A percentile compares a stretch with the other conserved stretches of the same genome.
Conservation (phyloP, 306 rosid genomes). For the Vicia sativa region DNA sequence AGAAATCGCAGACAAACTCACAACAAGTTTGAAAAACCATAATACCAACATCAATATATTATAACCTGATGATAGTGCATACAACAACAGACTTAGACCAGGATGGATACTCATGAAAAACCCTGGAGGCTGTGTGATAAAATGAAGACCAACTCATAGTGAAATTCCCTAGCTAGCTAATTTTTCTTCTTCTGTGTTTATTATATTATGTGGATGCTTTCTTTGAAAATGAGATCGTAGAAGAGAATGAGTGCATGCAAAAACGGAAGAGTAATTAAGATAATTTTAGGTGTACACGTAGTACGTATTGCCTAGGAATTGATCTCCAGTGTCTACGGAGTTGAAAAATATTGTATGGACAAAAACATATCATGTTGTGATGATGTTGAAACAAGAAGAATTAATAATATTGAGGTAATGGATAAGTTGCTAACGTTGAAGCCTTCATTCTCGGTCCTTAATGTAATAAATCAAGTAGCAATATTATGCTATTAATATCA, state of each 20-base stretch:
- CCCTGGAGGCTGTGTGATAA: constrained; percentile 56
- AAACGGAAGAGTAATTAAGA: constrained; percentile 26
- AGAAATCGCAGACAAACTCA: too few relatives aligned
- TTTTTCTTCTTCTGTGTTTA: constrained; percentile 14
- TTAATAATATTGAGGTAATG: not conserved
- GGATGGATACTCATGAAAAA: constrained; percentile 60
- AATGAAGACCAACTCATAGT: constrained; percentile 60
- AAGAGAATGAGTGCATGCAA: constrained; percentile 3
- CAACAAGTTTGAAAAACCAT: not conserved
- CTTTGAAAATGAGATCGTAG: constrained; percentile 7
- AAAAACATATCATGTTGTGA: constrained; percentile 15
- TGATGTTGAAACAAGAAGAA: constrained; percentile 6
- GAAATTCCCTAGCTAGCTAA: constrained; percentile 15
- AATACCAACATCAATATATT: not conserved
- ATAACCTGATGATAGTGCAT: constrained; percentile 76
- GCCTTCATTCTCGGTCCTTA: constrained; percentile 36
- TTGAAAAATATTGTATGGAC: constrained; percentile 33
- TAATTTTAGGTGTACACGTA: constrained; percentile 23
- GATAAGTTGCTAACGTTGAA: constrained; percentile 8
- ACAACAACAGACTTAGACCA: constrained; percentile 66
- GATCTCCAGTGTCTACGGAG: constrained; percentile 36
- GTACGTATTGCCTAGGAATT: not conserved
- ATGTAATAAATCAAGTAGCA: constrained; percentile 21
- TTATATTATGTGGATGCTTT: not conserved
- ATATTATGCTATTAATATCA: not conserved